Evolutionary conservation across 371 early-diverging fungal species (phyloP).

Genomic region (Zychaea mexicana): DNA sequence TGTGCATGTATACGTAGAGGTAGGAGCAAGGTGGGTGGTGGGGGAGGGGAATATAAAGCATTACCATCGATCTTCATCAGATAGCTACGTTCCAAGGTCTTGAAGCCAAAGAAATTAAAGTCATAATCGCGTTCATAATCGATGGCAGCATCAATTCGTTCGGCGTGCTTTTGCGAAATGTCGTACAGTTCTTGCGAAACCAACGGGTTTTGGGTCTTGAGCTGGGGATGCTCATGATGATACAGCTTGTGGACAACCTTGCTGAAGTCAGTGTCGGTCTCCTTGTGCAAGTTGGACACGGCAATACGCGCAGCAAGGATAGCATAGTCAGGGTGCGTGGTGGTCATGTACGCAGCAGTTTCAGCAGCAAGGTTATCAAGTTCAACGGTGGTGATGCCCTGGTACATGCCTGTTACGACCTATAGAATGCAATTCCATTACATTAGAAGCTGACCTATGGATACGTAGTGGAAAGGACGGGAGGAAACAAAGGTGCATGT

Average conservation of each 20-base stretch:
- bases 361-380: slow-evolving; percentile 92
- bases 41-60: background rate
- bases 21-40: background rate
- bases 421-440: too few species aligned
- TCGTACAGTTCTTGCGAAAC: slow-evolving; percentile 72
- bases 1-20: background rate
- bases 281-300: slow-evolving; percentile 89
- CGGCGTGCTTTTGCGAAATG: slow-evolving; percentile 67
- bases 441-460: too few species aligned
- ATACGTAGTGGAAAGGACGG: too few species aligned
- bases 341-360: slow-evolving; percentile 89
- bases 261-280: slow-evolving; percentile 83
- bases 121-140: slow-evolving; percentile 93
- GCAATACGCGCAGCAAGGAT: slow-evolving; percentile 91
- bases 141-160: slow-evolving; percentile 84
- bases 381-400: slow-evolving; percentile 89
- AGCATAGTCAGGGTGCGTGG: slow-evolving; percentile 93
- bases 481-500: too few species aligned
- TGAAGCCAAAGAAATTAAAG: slow-evolving; percentile 96
- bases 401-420: slow-evolving; percentile 86
- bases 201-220: slow-evolving; percentile 72
- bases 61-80: slow-evolving; percentile 80
- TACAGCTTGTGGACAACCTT: slow-evolving; percentile 65
- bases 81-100: slow-evolving; percentile 93
- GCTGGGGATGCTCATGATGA: slow-evolving; percentile 80